Evolutionary conservation across 768 basidiomycete genomes (phyloP), one percentile per base, ranked within the genome.

Genomic region (Myochromella boudieri): DNA sequence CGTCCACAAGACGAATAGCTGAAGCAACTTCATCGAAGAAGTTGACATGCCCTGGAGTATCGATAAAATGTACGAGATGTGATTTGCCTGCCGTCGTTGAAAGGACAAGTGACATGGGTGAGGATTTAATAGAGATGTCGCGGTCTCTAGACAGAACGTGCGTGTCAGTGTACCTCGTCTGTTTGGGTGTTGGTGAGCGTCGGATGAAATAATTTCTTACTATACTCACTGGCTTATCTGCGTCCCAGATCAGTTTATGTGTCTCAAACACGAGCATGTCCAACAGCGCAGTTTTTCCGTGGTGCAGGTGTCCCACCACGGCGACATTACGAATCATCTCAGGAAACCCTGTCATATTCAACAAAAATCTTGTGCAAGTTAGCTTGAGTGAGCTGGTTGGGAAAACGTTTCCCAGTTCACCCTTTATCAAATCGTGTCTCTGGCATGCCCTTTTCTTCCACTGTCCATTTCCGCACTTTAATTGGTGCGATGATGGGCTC

Each of bases 191-290:
- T n/a, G n/a, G n/a, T n/a, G n/a, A n/a, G n/a, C n/a, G n/a, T n/a
- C n/a, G n/a, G n/a, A n/a, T n/a, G n/a, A n/a, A n/a, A n/a, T n/a
- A n/a, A n/a, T n/a, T n/a, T n/a, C n/a, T n/a, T n/a, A n/a, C n/a
- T n/a, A n/a, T n/a, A n/a, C n/a, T n/a, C 51, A 95, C 94, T 58
- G 85, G 85, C 57, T 81, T 77, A 67, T 97, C 95, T 12, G 91
- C 84, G 59, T 97, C 91, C 90, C 95, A 97, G 6, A 83, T 76
- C 47, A 99, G 71, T 66, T 93, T 92, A 68, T 99, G 97, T 0
- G 97, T 99, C 69, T 98, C 94, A 55, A 91, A 88, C 6, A 95
- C 85, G 48, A 99, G 79, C 92, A 97, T 97, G 65, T 99, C 97
- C 81, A 99, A 73, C 38, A 99, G 72, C 1, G 92, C 87, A 0